Percentiles rank a stretch among this genome's conserved stretches.
Conservation (phyloP, 2,329 filamentous ascomycete species). For the Diatrype stigma region DNA sequence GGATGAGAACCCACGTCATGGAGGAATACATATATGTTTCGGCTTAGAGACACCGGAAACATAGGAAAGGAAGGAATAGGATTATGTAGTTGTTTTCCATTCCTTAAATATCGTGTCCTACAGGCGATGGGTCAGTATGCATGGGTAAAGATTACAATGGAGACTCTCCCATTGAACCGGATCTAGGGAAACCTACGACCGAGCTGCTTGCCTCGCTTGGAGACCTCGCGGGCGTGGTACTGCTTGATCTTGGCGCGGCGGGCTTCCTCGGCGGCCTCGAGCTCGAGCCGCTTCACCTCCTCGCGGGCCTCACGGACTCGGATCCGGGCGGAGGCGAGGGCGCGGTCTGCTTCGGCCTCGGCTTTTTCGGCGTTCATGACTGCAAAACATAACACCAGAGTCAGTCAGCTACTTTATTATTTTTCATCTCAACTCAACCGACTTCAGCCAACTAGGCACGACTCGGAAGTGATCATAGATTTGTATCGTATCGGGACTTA, state of each 20-base stretch:
- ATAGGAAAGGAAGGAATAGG: neutral
- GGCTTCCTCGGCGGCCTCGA: slow-evolving; percentile 62
- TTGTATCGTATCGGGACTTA: no score
- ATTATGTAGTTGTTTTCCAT: neutral
- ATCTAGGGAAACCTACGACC: slow-evolving; percentile 50
- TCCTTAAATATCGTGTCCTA: neutral
- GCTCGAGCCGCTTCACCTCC: slow-evolving; percentile 58
- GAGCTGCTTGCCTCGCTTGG: slow-evolving; percentile 65
- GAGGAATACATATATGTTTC: no score
- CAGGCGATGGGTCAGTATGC: neutral
- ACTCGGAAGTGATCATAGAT: no score
- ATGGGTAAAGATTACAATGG: no score
- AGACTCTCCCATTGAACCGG: no score
- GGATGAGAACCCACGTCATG: no score
- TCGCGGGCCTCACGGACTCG: slow-evolving; percentile 61
- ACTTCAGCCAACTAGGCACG: no score
- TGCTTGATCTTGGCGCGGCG: slow-evolving; percentile 65
- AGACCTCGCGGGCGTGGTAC: slow-evolving; percentile 59
- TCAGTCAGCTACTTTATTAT: no score
- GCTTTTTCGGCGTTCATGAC: slow-evolving; percentile 58
- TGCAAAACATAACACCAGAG: no score
- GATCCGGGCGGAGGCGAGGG: slow-evolving; percentile 52
- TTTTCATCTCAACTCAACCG: no score
- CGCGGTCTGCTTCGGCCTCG: slow-evolving; percentile 62
- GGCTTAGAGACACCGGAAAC: neutral